phyloP scores from a whole-genome alignment of 345 rosid genomes.

The Ceriops zippeliana region DNA sequence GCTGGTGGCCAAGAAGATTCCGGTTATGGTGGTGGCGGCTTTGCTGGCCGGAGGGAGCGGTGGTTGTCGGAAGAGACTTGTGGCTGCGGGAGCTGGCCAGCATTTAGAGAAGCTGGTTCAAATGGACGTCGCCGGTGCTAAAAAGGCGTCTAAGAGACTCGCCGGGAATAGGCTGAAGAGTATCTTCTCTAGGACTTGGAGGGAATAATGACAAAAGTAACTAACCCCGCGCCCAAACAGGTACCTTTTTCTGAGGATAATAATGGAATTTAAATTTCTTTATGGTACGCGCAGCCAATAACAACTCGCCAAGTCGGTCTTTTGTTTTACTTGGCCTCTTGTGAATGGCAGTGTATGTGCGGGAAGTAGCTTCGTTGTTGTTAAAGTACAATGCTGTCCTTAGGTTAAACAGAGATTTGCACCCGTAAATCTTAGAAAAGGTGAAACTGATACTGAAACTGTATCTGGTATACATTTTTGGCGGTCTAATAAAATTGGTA shows the following conservation, averaged over 20 bases:
- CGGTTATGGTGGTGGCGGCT: slow-evolving; percentile 54
- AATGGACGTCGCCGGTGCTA: slow-evolving; percentile 65
- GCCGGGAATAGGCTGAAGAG: slow-evolving; percentile 54
- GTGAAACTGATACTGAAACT: no score
- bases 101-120: slow-evolving; percentile 53
- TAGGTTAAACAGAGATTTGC: no score
- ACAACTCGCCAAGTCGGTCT: background rate
- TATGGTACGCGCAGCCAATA: background rate
- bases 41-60: slow-evolving; percentile 43
- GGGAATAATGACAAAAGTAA: slow-evolving; percentile 41
- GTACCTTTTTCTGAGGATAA: slow-evolving; percentile 28
- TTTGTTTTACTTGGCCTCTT: background rate
- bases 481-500: no score
- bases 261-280: slow-evolving; percentile 1
- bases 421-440: no score
- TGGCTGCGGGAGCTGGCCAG: slow-evolving; percentile 55
- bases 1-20: slow-evolving; percentile 47
- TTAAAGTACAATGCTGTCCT: no score
- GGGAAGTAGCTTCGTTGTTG: no score
- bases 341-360: no score
- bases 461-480: no score
- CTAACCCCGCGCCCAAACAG: slow-evolving; percentile 43
- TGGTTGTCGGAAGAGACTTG: slow-evolving; percentile 47
- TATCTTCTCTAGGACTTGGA: slow-evolving; percentile 64
- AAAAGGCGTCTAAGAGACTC: slow-evolving; percentile 58